Evolutionary conservation across 2,329 filamentous ascomycete genomes (phyloP), one percentile per base, ranked within the genome.

Genomic region (Arthrobotrys musiformis): DNA sequence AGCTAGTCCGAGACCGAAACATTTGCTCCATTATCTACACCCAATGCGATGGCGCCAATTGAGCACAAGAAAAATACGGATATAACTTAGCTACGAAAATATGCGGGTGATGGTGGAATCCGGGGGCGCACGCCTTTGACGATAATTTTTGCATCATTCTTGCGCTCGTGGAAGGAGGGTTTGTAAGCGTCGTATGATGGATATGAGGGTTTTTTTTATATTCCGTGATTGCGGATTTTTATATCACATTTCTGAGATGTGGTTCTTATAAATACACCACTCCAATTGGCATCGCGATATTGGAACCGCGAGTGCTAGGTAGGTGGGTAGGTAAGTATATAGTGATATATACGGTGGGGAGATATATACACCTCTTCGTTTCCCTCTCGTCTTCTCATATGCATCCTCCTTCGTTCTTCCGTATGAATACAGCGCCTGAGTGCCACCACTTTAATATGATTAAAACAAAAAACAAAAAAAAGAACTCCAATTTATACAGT

Each of bases 111-210:
- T n/a, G n/a, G n/a, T n/a, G n/a, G n/a, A n/a, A n/a, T n/a, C n/a
- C n/a, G n/a, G 19, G 4, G 15, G 22, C 17, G 50, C 54, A 58
- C 54, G 54, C 54, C 54, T 58, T 58, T 40, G 30, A 40, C 54
- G 54, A 58, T 58, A 58, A 58, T 58, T 58, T 40, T 58, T 58
- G 54, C 54, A 58, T 19, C 54, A 58, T 58, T 17, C 15, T n/a
- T n/a, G n/a, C n/a, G n/a, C n/a, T n/a, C n/a, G n/a, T n/a, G n/a
- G n/a, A n/a, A n/a, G n/a, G n/a, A n/a, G n/a, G n/a, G n/a, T 46
- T 24, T 24, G 22, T 13, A 48, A 24, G 44, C 44, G 13, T 48
- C 42, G 22, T 48, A 24, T 48, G 22, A 24, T 17, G 5, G n/a
- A 48, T 48, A 50, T 28, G 46, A 28, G 26, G 52, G 15, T 17